These are phyloP conservation scores for Aspergillus ochraceoroseus DNA, from an alignment of 2,329 filamentous ascomycete species.

Conservation along the genomic window DNA sequence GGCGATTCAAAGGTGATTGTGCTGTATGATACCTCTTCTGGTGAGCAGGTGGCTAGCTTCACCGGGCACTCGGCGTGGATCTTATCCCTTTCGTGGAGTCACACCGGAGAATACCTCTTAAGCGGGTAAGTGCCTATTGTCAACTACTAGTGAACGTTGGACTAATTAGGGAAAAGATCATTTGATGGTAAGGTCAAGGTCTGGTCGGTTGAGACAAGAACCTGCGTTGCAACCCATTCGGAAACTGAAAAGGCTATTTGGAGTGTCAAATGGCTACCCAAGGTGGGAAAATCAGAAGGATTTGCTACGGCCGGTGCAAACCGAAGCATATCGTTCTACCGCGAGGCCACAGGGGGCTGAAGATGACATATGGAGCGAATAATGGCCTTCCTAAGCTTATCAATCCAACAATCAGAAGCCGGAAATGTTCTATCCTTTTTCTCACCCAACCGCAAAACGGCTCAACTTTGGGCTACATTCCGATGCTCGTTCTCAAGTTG, in stretches of 20 bases:
- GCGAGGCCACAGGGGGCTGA: constrained; percentile 70
- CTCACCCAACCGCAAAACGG: too few relatives aligned
- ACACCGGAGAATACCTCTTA: constrained; percentile 84
- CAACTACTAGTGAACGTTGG: background rate
- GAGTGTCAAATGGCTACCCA: constrained; percentile 78
- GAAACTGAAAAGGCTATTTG: constrained; percentile 83
- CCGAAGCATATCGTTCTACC: constrained; percentile 71
- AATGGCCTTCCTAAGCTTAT: background rate
- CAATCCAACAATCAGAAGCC: background rate
- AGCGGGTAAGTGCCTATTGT: constrained; percentile 57
- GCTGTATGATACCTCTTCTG: constrained; percentile 85
- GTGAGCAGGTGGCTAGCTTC: constrained; percentile 85
- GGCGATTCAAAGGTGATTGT: constrained; percentile 86
- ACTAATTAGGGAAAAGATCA: constrained; percentile 45
- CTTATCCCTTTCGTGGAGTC: constrained; percentile 85
- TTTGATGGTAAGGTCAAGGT: constrained; percentile 95
- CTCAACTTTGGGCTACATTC: too few relatives aligned
- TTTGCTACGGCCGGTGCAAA: constrained; percentile 78
- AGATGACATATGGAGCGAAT: background rate
- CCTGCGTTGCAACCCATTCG: constrained; percentile 87
- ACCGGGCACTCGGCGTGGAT: constrained; percentile 80
- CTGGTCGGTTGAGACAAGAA: constrained; percentile 79
- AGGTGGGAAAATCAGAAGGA: constrained; percentile 57
- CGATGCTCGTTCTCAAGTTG: too few relatives aligned
- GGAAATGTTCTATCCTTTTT: too few relatives aligned